Conservation (phyloP, 2,329 filamentous ascomycete genomes). For the Colletotrichum siamense region DNA sequence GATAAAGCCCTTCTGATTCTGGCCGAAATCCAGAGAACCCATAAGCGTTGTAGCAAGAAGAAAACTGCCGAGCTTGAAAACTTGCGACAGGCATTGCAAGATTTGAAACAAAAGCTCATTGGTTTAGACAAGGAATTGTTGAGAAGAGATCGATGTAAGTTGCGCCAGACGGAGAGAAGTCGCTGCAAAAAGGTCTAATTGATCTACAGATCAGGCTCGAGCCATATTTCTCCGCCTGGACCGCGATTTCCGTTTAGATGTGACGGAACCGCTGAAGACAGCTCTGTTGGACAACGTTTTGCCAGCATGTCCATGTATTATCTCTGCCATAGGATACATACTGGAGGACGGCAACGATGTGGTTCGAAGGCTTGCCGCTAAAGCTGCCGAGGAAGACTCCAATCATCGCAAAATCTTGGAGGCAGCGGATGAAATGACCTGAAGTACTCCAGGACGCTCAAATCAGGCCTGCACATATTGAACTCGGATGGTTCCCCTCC, state of each 20-base stretch:
- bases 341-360: neutral
- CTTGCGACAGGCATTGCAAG: neutral
- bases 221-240: neutral
- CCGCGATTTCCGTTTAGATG: neutral
- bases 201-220: neutral
- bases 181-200: neutral
- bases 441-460: neutral
- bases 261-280: neutral
- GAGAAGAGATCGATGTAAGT: neutral
- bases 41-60: neutral
- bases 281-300: neutral
- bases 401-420: neutral
- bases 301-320: neutral
- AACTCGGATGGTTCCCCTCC: neutral
- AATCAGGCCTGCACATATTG: neutral
- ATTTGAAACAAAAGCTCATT: neutral
- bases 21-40: neutral
- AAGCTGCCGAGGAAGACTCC: neutral
- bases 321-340: too few relatives aligned
- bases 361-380: neutral
- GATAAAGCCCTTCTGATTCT: neutral
- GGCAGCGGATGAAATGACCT: neutral
- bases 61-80: neutral
- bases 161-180: neutral
- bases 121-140: accelerated